A percentile compares a stretch with the other conserved stretches of the same genome.
phyloP scores from a whole-genome alignment of 2,329 filamentous ascomycete species.

The Fusarium sp. region DNA sequence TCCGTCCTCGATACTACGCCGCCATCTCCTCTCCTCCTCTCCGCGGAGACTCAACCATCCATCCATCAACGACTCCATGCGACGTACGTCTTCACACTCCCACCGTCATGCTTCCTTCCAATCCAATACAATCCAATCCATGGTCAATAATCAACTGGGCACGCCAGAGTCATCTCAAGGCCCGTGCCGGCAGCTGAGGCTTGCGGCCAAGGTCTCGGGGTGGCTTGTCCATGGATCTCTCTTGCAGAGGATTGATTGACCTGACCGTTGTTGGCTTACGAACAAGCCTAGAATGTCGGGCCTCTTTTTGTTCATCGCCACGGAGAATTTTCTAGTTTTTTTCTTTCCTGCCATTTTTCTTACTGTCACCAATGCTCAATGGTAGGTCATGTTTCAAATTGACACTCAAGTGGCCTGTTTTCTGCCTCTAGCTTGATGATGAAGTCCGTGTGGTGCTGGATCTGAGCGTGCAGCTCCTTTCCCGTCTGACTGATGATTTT shows the following conservation, averaged over 20 bases:
- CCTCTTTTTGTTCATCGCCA: background rate
- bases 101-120: background rate
- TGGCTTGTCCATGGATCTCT: slow-evolving; percentile 9
- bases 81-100: background rate
- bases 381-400: slow-evolving; percentile 25
- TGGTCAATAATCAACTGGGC: background rate
- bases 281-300: slow-evolving; percentile 1
- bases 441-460: slow-evolving; percentile 10
- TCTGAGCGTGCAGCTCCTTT: background rate
- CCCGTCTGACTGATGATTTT: background rate
- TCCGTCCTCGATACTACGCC: background rate
- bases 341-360: background rate
- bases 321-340: slow-evolving; percentile 3
- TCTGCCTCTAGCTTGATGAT: slow-evolving; percentile 18
- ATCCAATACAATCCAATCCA: background rate
- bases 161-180: slow-evolving; percentile 7
- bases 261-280: background rate
- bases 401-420: slow-evolving; percentile 31
- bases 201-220: slow-evolving; percentile 10
- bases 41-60: background rate
- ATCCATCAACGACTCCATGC: background rate
- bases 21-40: background rate
- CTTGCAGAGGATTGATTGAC: background rate
- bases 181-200: slow-evolving; percentile 20
- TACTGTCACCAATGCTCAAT: background rate